Base-by-base conservation (phyloP, 352 stramenopile genomes). In the Thraustochytrium sp. region DNA sequence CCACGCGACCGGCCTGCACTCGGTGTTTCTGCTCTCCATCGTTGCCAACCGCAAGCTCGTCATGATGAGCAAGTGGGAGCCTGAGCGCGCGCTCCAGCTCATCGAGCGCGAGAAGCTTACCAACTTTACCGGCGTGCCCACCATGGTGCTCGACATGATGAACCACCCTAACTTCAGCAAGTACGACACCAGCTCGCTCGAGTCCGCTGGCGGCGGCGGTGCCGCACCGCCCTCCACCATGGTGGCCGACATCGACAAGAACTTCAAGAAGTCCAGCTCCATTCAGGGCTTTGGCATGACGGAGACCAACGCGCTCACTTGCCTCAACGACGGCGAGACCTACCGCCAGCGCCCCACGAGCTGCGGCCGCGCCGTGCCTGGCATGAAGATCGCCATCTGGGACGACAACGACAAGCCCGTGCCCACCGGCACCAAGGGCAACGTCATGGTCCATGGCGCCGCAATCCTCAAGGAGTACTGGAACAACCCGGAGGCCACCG, bases 391-490 rank as follows among this genome's bases (percentile, higher is more conserved):
- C 37, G 68, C 31, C n/a, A 3, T 80, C 2, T 80, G 68, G 68
- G 68, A 80, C 42, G 68, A 80, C 5, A 61, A 80, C n/a, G 53
- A 80, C 51, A 61, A 80, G 34, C 48, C 31, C 8, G 21, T 80
- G 53, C 75, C 55, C 29, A 4, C 55, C 5, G 37, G 37, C 26
- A 23, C 26, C 29, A 29, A 34, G 23, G 75, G 75, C n/a, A 40
- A 56, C n/a, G 44, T 84, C 61, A 73, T 84, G 75, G 40, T 84
- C 34, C 85, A 84, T 64, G 61, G 55, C 59, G 55, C 75, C 29
- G 36, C 29, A 0, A 84, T 85, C 23, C 82, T 87, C 49, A 87
- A 87, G 76, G 85, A 85, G 42, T 87, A 87, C 80, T 87, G 68
- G 48, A 46, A 53, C 46, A 84, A 87, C 38, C 53, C 49, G 3